phyloP scores from a whole-genome alignment of 192 early-diverging fungal species.

The Spinellus fusiger region DNA sequence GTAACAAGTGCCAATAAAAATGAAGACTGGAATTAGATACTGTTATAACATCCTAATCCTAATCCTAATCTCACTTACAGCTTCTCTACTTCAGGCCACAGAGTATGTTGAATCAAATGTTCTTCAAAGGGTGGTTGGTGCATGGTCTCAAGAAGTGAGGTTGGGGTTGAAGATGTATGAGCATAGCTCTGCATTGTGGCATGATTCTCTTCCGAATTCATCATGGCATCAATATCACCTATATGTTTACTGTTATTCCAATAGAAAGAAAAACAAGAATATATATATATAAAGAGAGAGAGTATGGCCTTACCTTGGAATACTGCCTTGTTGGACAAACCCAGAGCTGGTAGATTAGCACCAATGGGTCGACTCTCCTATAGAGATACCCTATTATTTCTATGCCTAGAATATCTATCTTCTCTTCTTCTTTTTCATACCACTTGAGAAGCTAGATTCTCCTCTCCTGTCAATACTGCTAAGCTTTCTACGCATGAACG shows the following conservation, averaged over 20 bases:
- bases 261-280: too few species aligned
- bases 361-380: slow-evolving; percentile 57
- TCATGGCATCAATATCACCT: slow-evolving; percentile 38
- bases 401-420: too few species aligned
- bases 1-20: neutral
- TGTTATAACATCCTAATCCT: neutral
- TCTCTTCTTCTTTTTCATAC: too few species aligned
- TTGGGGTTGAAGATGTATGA: slow-evolving; percentile 42
- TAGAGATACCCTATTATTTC: too few species aligned
- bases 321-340: slow-evolving; percentile 94
- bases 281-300: too few species aligned
- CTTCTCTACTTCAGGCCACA: slow-evolving; percentile 97
- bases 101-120: slow-evolving; percentile 77
- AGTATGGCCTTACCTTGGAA: too few species aligned
- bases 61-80: slow-evolving; percentile 41
- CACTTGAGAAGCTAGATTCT: slow-evolving; percentile 32
- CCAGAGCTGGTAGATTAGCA: slow-evolving; percentile 84
- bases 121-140: slow-evolving; percentile 81
- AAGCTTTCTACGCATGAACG: slow-evolving; percentile 68
- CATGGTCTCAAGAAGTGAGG: slow-evolving; percentile 34
- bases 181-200: slow-evolving; percentile 51
- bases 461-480: slow-evolving; percentile 39
- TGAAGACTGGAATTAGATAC: too few species aligned
- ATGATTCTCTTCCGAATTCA: slow-evolving; percentile 49
- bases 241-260: too few species aligned